phyloP scores from a whole-genome alignment of 129 eudicot species.

The Cynara cardunculus region DNA sequence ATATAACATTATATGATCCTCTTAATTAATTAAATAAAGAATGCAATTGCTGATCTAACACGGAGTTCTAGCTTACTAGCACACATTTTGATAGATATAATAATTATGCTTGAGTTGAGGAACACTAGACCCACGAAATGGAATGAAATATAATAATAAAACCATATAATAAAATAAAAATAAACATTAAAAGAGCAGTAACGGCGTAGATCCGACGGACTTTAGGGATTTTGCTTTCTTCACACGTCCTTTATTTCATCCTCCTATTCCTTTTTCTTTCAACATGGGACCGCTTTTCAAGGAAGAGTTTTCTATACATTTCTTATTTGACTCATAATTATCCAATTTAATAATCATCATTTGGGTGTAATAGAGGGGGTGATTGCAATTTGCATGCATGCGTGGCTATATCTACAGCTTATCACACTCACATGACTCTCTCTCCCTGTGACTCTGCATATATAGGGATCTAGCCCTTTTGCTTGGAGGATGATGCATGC shows the following conservation, averaged over 20 bases:
- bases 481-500: slow-evolving; percentile 16
- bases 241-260: slow-evolving; percentile 16
- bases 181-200: background rate
- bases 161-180: background rate
- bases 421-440: background rate
- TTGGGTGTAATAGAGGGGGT: too few relatives aligned
- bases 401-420: background rate
- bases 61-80: slow-evolving; percentile 24
- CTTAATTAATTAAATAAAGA: background rate
- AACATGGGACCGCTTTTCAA: slow-evolving; percentile 28
- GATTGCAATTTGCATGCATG: background rate
- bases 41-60: slow-evolving; percentile 28
- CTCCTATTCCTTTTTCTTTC: slow-evolving; percentile 14
- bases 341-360: too few relatives aligned
- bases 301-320: slow-evolving; percentile 17
- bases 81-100: slow-evolving; percentile 25
- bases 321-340: too few relatives aligned
- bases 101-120: slow-evolving; percentile 25
- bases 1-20: background rate
- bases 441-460: background rate
- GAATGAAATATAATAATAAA: slow-evolving; percentile 17
- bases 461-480: background rate
- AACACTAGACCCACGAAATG: slow-evolving; percentile 33
- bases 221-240: slow-evolving; percentile 37
- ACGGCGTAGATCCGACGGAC: slow-evolving; percentile 43